These are phyloP conservation scores for Globisporangium barbulae DNA, from an alignment of 352 stramenopile species.

Conservation along the genomic window DNA sequence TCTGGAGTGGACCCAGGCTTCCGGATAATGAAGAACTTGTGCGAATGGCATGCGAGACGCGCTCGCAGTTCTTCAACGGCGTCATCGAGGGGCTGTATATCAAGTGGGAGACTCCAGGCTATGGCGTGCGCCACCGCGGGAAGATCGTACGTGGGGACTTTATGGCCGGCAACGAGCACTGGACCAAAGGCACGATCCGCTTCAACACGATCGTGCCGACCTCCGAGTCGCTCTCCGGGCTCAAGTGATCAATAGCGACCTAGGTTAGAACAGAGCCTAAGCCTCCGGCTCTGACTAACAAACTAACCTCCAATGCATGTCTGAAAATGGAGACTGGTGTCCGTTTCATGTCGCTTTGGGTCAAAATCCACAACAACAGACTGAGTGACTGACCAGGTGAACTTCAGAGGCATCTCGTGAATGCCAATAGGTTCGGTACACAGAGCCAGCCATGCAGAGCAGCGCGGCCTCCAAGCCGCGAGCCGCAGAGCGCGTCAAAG, in stretches of 20 bases:
- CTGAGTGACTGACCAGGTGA: no score
- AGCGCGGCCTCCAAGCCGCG: not conserved
- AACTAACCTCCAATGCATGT: not conserved
- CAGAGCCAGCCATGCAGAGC: conserved; percentile 4
- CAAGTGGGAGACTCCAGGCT: conserved; percentile 45
- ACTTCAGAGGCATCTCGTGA: not conserved
- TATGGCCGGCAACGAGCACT: conserved; percentile 59
- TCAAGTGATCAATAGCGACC: not conserved
- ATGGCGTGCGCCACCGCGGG: conserved; percentile 37
- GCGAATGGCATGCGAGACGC: conserved; percentile 32
- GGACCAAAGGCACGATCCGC: conserved; percentile 37
- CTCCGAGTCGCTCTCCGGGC: not conserved
- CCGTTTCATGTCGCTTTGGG: not conserved
- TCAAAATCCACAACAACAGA: no score
- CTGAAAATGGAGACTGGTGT: not conserved
- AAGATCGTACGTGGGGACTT: conserved; percentile 73
- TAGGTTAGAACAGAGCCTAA: not conserved
- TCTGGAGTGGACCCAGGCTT: conserved; percentile 35
- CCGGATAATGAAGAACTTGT: conserved; percentile 29
- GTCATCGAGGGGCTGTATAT: conserved; percentile 51
- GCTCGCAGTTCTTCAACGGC: conserved; percentile 44
- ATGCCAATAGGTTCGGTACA: not conserved
- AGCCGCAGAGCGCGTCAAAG: conserved; percentile 49
- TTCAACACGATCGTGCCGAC: conserved; percentile 34
- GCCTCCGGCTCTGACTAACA: not conserved